Percentiles rank a stretch among this genome's conserved stretches.
These are phyloP conservation scores for Bromus sterilis DNA, from an alignment of 176 grass and related monocot species.

Conservation along the genomic window DNA sequence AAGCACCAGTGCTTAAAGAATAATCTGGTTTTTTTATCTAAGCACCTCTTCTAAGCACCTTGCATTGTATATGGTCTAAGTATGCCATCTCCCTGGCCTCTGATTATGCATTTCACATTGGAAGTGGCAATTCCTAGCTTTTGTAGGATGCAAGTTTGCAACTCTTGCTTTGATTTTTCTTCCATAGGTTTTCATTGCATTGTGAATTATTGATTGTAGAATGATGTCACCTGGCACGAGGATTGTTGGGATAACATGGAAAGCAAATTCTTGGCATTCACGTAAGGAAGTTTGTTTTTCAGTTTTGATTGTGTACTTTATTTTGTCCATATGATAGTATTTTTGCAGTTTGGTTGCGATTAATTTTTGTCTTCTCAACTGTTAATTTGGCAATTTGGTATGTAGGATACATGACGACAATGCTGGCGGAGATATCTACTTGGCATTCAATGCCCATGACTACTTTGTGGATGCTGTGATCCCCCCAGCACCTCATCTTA, in stretches of 20 bases:
- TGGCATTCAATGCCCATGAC: slow-evolving; percentile 93
- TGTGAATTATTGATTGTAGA: slow-evolving; percentile 45
- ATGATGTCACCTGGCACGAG: slow-evolving; percentile 96
- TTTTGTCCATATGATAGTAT: slow-evolving; percentile 11
- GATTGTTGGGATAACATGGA: slow-evolving; percentile 72
- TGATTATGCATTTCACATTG: neutral
- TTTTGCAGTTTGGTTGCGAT: neutral
- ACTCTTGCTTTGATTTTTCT: neutral
- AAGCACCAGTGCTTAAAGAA: too few species aligned
- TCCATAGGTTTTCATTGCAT: neutral
- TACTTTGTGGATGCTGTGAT: slow-evolving; percentile 61
- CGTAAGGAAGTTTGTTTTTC: slow-evolving; percentile 47
- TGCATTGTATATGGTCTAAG: neutral
- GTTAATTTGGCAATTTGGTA: slow-evolving; percentile 9
- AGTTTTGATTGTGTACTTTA: neutral
- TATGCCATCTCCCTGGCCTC: neutral
- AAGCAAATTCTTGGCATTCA: slow-evolving; percentile 96
- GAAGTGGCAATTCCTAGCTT: neutral
- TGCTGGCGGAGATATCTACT: slow-evolving; percentile 62
- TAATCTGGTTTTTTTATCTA: too few species aligned
- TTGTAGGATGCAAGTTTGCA: neutral
- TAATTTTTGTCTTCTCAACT: neutral
- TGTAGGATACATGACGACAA: slow-evolving; percentile 71
- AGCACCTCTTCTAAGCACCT: too few species aligned
- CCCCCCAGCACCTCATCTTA: slow-evolving; percentile 57